Evolutionary conservation across 257 asterid species (phyloP).

Genomic region (Ballota nigra): DNA sequence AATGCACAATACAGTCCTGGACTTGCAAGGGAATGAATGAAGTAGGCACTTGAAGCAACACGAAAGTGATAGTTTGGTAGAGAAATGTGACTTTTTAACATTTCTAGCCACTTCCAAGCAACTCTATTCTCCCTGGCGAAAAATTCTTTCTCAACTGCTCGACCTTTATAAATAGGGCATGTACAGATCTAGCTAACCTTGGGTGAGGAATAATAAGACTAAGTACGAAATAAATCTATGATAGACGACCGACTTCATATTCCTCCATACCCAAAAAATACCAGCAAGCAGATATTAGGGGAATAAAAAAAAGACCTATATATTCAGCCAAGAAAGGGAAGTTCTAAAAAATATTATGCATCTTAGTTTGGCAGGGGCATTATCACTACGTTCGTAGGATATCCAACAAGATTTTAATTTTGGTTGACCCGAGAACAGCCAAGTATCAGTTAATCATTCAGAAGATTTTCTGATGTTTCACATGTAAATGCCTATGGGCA

Average conservation of each 20-base stretch:
- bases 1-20: background rate
- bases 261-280: constrained; percentile 22
- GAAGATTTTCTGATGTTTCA: background rate
- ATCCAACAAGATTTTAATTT: no score
- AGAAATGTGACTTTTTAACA: background rate
- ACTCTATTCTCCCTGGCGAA: constrained; percentile 6
- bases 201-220: constrained; percentile 7
- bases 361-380: background rate
- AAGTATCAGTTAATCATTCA: background rate
- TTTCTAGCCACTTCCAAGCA: background rate
- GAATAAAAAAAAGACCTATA: background rate
- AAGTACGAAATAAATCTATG: constrained; percentile 1
- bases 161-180: background rate
- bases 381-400: background rate
- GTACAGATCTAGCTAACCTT: constrained; percentile 3
- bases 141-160: background rate
- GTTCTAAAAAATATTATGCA: background rate
- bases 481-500: background rate
- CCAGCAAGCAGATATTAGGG: background rate
- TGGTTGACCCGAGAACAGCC: background rate
- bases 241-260: constrained; percentile 1
- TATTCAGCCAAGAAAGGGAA: background rate
- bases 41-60: background rate
- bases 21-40: background rate
- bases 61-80: background rate